Percentiles rank a stretch among this genome's conserved stretches.
phyloP scores from a whole-genome alignment of 495 filamentous ascomycete genomes.

The Hypoxylon fuscum region DNA sequence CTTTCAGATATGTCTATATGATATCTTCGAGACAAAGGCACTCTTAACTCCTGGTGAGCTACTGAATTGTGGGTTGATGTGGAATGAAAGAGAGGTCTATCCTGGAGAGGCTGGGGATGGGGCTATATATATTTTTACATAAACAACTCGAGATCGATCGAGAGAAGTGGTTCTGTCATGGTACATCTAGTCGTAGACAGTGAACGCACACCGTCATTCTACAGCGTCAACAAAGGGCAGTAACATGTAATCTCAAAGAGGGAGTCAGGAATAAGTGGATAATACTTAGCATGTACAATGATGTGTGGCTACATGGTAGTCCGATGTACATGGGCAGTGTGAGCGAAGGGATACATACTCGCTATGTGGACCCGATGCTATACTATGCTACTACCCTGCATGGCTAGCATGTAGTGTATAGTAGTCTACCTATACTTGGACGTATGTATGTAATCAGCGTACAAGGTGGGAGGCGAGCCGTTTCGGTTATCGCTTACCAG shows the following conservation, averaged over 20 bases:
- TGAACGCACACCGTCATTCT: conserved; percentile 15
- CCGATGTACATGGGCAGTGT: conserved; percentile 17
- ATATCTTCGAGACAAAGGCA: conserved; percentile 8
- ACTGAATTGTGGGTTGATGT: conserved; percentile 6
- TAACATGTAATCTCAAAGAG: conserved; percentile 16
- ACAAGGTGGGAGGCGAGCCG: conserved; percentile 7
- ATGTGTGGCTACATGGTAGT: conserved; percentile 36
- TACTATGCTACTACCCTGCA: conserved; percentile 21
- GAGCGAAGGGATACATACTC: background rate
- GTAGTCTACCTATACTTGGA: conserved; percentile 22
- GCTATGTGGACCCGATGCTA: conserved; percentile 21
- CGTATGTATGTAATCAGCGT: conserved; percentile 4
- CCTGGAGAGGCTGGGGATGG: conserved; percentile 19
- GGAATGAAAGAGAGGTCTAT: conserved; percentile 3
- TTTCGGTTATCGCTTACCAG: conserved; percentile 32
- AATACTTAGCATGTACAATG: conserved; percentile 40
- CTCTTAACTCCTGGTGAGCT: conserved; percentile 17
- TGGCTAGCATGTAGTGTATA: conserved; percentile 6
- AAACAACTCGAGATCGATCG: background rate
- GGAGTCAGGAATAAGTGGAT: conserved; percentile 33
- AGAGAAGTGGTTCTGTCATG: conserved; percentile 21
- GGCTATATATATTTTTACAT: conserved; percentile 37
- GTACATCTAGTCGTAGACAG: conserved; percentile 17
- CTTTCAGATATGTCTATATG: conserved; percentile 17
- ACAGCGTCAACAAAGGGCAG: conserved; percentile 13